These are phyloP conservation scores for Colletotrichum sp. DNA, from an alignment of 2,329 filamentous ascomycete species.

Conservation along the genomic window DNA sequence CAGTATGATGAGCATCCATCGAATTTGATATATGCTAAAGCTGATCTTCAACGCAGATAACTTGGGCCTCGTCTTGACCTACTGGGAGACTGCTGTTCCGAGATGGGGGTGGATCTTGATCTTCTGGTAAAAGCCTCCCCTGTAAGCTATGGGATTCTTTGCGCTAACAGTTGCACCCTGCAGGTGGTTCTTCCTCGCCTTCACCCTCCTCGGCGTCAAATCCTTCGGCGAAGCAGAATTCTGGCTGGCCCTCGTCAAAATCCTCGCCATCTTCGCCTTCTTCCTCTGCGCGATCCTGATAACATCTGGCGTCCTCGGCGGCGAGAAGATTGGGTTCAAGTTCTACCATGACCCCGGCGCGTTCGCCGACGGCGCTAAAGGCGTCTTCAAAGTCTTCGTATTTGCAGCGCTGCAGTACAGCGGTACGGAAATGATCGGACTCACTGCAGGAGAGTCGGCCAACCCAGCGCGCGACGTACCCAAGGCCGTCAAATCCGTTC, in stretches of 20 bases:
- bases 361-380: constrained; percentile 25
- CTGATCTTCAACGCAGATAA: constrained; percentile 37
- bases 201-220: constrained; percentile 36
- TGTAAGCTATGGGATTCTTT: constrained; percentile 40
- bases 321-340: constrained; percentile 23
- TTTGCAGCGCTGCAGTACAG: constrained; percentile 25
- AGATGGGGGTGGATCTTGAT: constrained; percentile 68
- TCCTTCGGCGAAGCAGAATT: constrained; percentile 62
- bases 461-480: constrained; percentile 50
- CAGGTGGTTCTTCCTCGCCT: constrained; percentile 51
- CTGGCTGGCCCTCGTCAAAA: constrained; percentile 60
- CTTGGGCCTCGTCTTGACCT: constrained; percentile 66
- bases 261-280: constrained; percentile 61
- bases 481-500: constrained; percentile 26
- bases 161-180: constrained; percentile 23
- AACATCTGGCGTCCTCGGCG: constrained; percentile 24
- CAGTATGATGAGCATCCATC: not conserved
- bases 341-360: constrained; percentile 21
- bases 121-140: constrained; percentile 53
- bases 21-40: accelerated
- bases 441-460: constrained; percentile 27
- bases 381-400: constrained; percentile 25
- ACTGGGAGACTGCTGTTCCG: constrained; percentile 66
- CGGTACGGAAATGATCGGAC: constrained; percentile 24
- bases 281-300: constrained; percentile 63